Evolutionary conservation across 2,329 filamentous ascomycete species (phyloP).

Genomic region (Chaetomiaceae sp.): DNA sequence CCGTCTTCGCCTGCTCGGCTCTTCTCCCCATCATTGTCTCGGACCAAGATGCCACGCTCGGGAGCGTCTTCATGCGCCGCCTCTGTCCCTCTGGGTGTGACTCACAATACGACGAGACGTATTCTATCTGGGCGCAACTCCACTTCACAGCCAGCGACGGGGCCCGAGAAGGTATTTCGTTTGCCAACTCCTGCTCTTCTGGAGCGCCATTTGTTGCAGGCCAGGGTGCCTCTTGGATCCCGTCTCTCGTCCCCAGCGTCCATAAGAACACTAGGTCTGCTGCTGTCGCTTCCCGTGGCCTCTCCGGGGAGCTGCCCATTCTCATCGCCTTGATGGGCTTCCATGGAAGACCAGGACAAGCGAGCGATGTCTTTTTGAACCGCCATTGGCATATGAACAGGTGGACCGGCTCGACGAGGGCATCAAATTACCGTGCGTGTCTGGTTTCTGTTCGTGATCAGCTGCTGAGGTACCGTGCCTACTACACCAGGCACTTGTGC

Average conservation of each 20-base stretch:
- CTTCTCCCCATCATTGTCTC: slow-evolving; percentile 34
- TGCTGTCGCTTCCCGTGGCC: slow-evolving; percentile 28
- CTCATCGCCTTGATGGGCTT: slow-evolving; percentile 40
- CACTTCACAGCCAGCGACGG: slow-evolving; percentile 24
- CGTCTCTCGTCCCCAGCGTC: slow-evolving; percentile 32
- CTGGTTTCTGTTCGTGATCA: background rate
- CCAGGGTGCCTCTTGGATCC: slow-evolving; percentile 35
- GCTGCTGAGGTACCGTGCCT: no score
- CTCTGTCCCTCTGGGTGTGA: slow-evolving; percentile 14
- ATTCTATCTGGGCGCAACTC: slow-evolving; percentile 28
- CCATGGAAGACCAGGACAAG: slow-evolving; percentile 16
- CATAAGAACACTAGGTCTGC: slow-evolving; percentile 25
- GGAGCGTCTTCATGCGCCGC: slow-evolving; percentile 16
- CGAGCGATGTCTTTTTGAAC: slow-evolving; percentile 26
- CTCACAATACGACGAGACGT: background rate
- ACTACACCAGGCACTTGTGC: background rate
- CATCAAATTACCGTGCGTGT: slow-evolving; percentile 16
- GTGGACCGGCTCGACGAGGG: slow-evolving; percentile 13
- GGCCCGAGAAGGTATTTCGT: slow-evolving; percentile 29
- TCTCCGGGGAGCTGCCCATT: slow-evolving; percentile 36
- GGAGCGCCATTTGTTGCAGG: slow-evolving; percentile 32
- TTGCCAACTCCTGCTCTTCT: slow-evolving; percentile 23
- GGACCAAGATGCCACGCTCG: slow-evolving; percentile 15
- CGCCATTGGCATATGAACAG: slow-evolving; percentile 12
- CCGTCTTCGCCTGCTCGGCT: slow-evolving; percentile 36